These are phyloP conservation scores for Penium margaritaceum DNA, from an alignment of 139 green algal species.

Conservation along the genomic window DNA sequence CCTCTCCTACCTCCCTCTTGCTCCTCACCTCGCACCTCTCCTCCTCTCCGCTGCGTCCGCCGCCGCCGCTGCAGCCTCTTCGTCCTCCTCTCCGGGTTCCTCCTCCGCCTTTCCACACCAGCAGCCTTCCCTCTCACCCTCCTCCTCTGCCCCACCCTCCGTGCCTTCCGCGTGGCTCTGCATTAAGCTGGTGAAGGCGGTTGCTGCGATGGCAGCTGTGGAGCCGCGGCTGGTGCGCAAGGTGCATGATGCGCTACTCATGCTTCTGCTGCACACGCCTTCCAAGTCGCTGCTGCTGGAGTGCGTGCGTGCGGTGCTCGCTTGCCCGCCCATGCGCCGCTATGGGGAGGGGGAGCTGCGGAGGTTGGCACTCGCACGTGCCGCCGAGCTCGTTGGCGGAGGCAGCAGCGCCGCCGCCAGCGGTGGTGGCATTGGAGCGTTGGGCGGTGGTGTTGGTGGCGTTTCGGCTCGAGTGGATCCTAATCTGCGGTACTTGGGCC, in stretches of 20 bases:
- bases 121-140: no score
- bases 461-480: no score
- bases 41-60: no score
- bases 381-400: constrained; percentile 20
- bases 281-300: constrained; percentile 54
- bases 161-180: constrained; percentile 50
- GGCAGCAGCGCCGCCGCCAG: constrained; percentile 21
- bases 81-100: no score
- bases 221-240: constrained; percentile 52
- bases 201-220: constrained; percentile 46
- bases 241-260: constrained; percentile 41
- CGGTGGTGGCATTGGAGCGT: constrained; percentile 26
- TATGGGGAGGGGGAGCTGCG: no score
- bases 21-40: no score
- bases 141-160: constrained; percentile 43
- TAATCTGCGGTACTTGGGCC: constrained; percentile 50
- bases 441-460: constrained; percentile 27
- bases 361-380: no score
- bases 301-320: constrained; percentile 48
- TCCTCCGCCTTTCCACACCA: no score
- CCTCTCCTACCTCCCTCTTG: no score
- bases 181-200: constrained; percentile 58
- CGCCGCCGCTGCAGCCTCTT: no score
- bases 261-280: constrained; percentile 46
- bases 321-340: no score